A percentile compares a stretch with the other conserved stretches of the same genome.
Conservation (phyloP, 1,284 basidiomycete genomes). For the Cutaneotrichosporon dermatis region DNA sequence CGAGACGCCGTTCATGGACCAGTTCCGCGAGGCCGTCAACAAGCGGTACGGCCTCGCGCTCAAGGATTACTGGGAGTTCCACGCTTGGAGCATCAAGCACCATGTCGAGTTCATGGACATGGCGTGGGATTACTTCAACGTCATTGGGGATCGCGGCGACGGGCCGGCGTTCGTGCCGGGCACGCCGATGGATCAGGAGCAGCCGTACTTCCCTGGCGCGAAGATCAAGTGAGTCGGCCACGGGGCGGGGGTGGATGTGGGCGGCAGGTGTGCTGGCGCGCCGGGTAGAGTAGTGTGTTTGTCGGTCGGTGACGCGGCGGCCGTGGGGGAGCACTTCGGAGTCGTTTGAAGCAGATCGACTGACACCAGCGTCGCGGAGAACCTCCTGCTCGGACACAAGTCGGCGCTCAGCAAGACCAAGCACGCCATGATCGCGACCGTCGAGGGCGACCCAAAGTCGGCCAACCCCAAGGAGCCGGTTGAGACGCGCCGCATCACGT, state of each 20-base stretch:
- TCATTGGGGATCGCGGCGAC: slow-evolving; percentile 18
- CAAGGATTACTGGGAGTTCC: slow-evolving; percentile 19
- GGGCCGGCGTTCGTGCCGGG: slow-evolving; percentile 19
- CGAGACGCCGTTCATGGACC: slow-evolving; percentile 16
- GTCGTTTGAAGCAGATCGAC: too few relatives aligned
- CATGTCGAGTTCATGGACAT: slow-evolving; percentile 18
- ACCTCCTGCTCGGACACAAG: slow-evolving; percentile 16
- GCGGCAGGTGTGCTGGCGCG: too few relatives aligned
- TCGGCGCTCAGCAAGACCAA: slow-evolving; percentile 14
- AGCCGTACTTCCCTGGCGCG: slow-evolving; percentile 15
- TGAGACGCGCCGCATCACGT: slow-evolving; percentile 21
- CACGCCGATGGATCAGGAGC: slow-evolving; percentile 19
- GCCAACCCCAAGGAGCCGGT: slow-evolving; percentile 11
- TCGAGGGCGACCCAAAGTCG: slow-evolving; percentile 17
- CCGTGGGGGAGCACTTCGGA: too few relatives aligned
- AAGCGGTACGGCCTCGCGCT: slow-evolving; percentile 13
- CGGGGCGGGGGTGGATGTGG: too few relatives aligned
- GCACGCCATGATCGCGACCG: slow-evolving; percentile 18
- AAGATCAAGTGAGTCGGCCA: slow-evolving; percentile 14
- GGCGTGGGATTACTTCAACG: slow-evolving; percentile 16
- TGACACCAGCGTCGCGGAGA: slow-evolving; percentile 16
- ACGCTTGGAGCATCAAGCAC: slow-evolving; percentile 15
- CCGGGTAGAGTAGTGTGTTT: too few relatives aligned
- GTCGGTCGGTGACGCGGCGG: too few relatives aligned
- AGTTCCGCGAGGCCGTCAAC: slow-evolving; percentile 18